Evolutionary conservation across 768 basidiomycete genomes (phyloP).

Genomic region (Omphalotus guepiniiformis): DNA sequence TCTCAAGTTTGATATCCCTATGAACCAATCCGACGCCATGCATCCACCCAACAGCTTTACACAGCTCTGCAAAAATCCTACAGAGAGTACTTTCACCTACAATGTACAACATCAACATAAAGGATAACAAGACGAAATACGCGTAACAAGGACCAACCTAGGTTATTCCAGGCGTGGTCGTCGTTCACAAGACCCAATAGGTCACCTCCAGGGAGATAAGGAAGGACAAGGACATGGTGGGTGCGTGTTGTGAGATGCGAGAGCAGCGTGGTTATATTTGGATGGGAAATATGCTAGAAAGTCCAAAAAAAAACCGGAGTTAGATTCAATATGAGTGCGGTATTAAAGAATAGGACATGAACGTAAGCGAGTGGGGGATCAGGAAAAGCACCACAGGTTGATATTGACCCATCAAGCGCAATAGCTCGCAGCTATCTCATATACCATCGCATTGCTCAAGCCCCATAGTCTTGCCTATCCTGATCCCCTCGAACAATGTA

Average conservation of each 20-base stretch:
- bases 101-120: constrained; percentile 9
- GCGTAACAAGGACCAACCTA: constrained; percentile 23
- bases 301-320: too few relatives aligned
- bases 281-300: constrained; percentile 71
- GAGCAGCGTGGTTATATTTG: constrained; percentile 70
- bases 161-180: constrained; percentile 39
- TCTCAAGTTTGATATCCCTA: constrained; percentile 87
- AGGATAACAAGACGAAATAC: constrained; percentile 1
- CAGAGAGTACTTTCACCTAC: constrained; percentile 48
- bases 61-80: constrained; percentile 74
- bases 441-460: neutral
- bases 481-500: neutral
- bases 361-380: too few relatives aligned
- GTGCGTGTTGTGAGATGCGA: constrained; percentile 66
- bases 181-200: constrained; percentile 70
- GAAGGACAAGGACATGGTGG: constrained; percentile 77
- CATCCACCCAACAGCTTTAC: constrained; percentile 81
- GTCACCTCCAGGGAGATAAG: constrained; percentile 75
- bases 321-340: too few relatives aligned
- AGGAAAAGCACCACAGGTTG: too few relatives aligned
- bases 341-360: too few relatives aligned
- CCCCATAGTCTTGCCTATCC: neutral
- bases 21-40: constrained; percentile 83
- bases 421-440: too few relatives aligned
- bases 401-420: too few relatives aligned